A percentile compares a stretch with the other conserved stretches of the same genome.
Conservation (phyloP, 208 protist species). For the Acanthamoeba sp. region DNA sequence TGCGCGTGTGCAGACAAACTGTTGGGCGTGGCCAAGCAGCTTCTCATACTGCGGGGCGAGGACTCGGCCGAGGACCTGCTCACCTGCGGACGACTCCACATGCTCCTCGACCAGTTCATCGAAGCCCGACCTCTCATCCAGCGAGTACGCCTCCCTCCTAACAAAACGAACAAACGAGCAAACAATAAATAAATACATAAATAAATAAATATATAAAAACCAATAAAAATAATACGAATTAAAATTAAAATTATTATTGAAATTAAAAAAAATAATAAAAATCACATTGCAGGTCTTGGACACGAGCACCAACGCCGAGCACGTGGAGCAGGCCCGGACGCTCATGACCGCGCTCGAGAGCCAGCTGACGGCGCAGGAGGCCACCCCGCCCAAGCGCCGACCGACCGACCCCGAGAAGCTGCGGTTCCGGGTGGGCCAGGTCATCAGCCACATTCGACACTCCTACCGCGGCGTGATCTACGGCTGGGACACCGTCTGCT, state of each 20-base stretch:
- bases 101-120: constrained; percentile 22
- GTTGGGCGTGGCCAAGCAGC: constrained; percentile 5
- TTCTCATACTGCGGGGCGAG: constrained; percentile 10
- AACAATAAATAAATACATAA: too few relatives aligned
- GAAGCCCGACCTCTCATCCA: neutral
- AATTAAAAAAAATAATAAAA: too few relatives aligned
- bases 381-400: neutral
- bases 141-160: constrained; percentile 9
- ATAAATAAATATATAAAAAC: too few relatives aligned
- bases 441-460: neutral
- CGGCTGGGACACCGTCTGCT: neutral
- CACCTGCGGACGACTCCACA: constrained; percentile 17
- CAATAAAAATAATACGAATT: too few relatives aligned
- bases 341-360: neutral
- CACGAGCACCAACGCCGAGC: constrained; percentile 12
- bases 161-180: too few relatives aligned
- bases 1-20: neutral
- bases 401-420: neutral
- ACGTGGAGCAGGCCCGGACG: neutral
- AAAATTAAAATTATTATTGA: too few relatives aligned
- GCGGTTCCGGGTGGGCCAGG: neutral
- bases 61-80: constrained; percentile 1
- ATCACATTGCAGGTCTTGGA: neutral
- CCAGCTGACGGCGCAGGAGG: neutral
- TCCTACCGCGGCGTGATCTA: constrained; percentile 23